Base-by-base conservation (phyloP, 805 yeast genomes). In the Ogataea thermomethanolica region DNA sequence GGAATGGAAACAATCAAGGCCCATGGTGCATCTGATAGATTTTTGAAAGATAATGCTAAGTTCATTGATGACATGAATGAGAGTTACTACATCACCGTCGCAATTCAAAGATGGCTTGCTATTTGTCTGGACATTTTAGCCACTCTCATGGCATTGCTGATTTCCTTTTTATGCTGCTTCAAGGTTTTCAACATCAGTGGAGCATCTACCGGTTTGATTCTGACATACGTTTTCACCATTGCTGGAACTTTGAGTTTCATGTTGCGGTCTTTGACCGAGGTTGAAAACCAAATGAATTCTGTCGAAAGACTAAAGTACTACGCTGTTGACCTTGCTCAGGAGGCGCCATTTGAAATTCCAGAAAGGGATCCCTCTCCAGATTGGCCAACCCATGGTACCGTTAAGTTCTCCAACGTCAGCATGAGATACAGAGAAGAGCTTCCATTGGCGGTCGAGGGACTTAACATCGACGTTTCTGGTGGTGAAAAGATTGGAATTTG, bases 261-360 rank as follows among this genome's bases (percentile, higher is more conserved):
- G 49, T 39, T 61, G 48, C 73, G 85, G 56, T 73, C 84, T 15
- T 62, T 76, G 51, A 83, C 91, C 0, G 79, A 78, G 52, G 76
- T 81, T 22, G 93, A 85, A 54, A 84, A 83, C 59, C 84, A 84
- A 56, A 79, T 86, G 84, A 85, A 82, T 50, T 78, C 90, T 1
- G 87, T 76, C n/a, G 93, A 85, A 58, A 74, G 95, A 61, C 59
- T 85, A 31, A 67, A 74, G 38, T 74, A 76, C 50, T 82, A 84
- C 58, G 87, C 85, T 1, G 71, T 60, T 50, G 65, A 73, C 17
- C 61, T 87, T 37, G 78, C 74, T 0, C 79, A 79, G 50, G 95
- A 86, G 61, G 83, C 84, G 4, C 72, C 85, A 0, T 76, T 72
- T 50, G 66, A 68, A 31, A 73, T 78, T 37, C 64, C 55, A 37